Evolutionary conservation across 768 basidiomycete species (phyloP), one percentile per base, ranked within the genome.

Genomic region (Suillus americanus): DNA sequence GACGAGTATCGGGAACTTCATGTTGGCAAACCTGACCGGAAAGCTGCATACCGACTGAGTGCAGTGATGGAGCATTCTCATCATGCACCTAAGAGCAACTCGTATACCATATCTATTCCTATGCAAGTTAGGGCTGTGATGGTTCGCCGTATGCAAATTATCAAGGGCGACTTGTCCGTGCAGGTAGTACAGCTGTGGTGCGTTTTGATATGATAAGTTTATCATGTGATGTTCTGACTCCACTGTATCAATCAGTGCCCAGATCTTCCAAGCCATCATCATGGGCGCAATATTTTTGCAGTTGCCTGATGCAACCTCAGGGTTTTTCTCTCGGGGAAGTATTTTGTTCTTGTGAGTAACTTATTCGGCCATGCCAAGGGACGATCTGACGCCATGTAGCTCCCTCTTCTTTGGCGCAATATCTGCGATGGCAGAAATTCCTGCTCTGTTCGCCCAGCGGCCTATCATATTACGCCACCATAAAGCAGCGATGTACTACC

Each of bases 271-370:
- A 41, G 68, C 61, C 0, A 14, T 75, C 38, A 60, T 76, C 51
- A 59, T 64, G 12, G 75, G 73, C 38, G 79, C 78, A 1, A 75
- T 83, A 35, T 86, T 83, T 75, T 79, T 80, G 65, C 72, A 74
- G 14, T 63, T 81, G 30, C 68, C 77, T 0, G 67, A 70, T 45
- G 72, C 68, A 38, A 83, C 84, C 2, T 59, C 51, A 20, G 61
- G 63, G n/a, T 75, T 66, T 62, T 71, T 68, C 61, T 87, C 89
- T n/a, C 85, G 92, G 23, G 91, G 90, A 46, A 88, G 91, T 76
- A 81, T 89, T 28, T 78, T 94, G 23, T 93, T 90, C 83, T 91
- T 92, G 84, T 89, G 72, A 40, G 85, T 76, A 33, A 28, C 25
- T 41, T 40, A 18, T 59, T 59, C 57, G 7, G 25, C 18, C 18